Conservation (phyloP, 2,329 filamentous ascomycete genomes). For the Blastomyces percursus region DNA sequence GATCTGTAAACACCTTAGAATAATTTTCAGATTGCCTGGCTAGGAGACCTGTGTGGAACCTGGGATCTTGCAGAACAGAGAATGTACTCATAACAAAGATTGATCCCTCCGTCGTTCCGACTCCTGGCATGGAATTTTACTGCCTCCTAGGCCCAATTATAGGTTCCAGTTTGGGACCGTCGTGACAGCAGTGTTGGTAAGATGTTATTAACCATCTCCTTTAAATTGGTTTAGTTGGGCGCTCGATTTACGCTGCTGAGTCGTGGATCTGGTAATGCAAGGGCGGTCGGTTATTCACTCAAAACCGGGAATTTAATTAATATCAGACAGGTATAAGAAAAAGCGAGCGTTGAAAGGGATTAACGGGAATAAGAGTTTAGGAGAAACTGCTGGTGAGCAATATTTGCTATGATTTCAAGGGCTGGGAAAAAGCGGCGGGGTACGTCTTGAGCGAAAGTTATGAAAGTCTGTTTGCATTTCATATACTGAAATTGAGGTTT, state of each 20-base stretch:
- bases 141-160: not conserved
- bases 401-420: not conserved
- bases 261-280: not conserved
- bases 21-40: slow-evolving; percentile 20
- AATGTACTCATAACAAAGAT: not conserved
- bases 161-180: not conserved
- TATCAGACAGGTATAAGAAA: not conserved
- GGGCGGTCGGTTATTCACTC: not conserved
- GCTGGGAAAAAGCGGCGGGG: not conserved
- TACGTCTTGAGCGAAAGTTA: not conserved
- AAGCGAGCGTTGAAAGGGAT: not conserved
- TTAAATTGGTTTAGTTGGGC: not conserved
- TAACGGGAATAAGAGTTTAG: not conserved
- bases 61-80: not conserved
- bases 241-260: not conserved
- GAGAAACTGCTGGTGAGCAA: not conserved
- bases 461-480: no score
- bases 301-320: not conserved
- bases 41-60: not conserved
- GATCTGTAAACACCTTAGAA: slow-evolving; percentile 23
- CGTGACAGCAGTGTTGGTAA: not conserved
- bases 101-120: not conserved
- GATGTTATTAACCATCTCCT: not conserved
- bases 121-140: not conserved
- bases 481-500: no score